Base-by-base conservation (phyloP, 1,139 yeast genomes). In the Blastobotrys indianensis region DNA sequence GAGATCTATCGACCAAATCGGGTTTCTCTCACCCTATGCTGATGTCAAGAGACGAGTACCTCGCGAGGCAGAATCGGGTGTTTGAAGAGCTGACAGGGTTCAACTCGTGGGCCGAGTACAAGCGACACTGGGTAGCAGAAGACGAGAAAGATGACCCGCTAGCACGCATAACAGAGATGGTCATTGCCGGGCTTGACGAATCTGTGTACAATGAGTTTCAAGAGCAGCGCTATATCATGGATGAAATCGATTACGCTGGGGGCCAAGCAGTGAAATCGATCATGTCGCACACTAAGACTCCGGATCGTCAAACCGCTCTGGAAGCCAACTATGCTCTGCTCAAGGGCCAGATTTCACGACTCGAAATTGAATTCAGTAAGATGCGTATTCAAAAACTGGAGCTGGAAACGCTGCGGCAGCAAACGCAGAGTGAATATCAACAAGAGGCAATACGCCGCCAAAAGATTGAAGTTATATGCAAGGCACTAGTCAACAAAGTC, bases 141-240 rank as follows among this genome's bases (percentile, higher is more conserved):
- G 50, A 48, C 15, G 37, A 43, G 10, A 45, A 47, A 46, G 51
- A 47, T 20, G 36, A 23, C 10, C 39, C 50, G 23, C 46, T 54
- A 34, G 42, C 44, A 11, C 42, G 45, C 32, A 48, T 56, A 9
- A 47, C 54, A 20, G 50, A 51, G 33, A 39, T 50, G 5, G 45
- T 51, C 11, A 45, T 54, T 41, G 55, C 57, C 12, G 53, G 50
- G 10, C 42, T 53, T 37, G 58, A 55, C 33, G 56, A 51, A 37
- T 47, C 44, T 15, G 41, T 48, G 8, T 55, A 51, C 37, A 53
- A 55, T 36, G 57, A 54, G 38, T 51, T 46, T 16, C 32, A 36
- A 8, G 50, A 37, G 33, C 56, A 54, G 37, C 38, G 45, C 39
- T 47, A 37, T 41, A 47, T 47, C 17, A 41, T 46, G 46, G 51